Evolutionary conservation across 192 early-diverging fungal species (phyloP), one percentile per base, ranked within the genome.

Genomic region (Coemansia furcata): DNA sequence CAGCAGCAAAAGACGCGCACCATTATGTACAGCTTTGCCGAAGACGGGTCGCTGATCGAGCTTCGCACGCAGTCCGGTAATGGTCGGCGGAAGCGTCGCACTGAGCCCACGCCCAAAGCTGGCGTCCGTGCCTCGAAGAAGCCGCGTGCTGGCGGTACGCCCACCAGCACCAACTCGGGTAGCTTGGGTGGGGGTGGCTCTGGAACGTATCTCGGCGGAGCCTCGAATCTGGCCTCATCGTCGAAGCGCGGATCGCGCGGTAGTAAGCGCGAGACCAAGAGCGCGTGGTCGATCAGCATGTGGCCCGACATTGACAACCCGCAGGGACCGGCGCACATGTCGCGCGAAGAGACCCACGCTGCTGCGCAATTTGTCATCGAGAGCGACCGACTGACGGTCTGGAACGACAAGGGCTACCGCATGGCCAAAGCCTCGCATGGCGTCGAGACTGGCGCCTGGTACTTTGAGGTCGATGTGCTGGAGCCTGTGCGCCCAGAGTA

Each of bases 391-490:
- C 61, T 82, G 60, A 85, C 85, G 15, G 85, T 90, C 19, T 86
- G 79, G 67, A 90, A 88, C 50, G 89, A 89, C 49, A 88, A 88
- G 61, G 90, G 89, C 3, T 93, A 93, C 68, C 81, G 90, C 3
- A 86, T 90, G 87, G 86, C 88, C 49, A 93, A 93, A 72, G 86
- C 90, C 12, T 86, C 86, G 4, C 90, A 91, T 61, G 91, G 91
- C 5, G 87, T 90, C 7, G 88, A 87, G 71, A 82, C 86, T 39
- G 90, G 90, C 8, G 81, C 85, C 7, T 93, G 90, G 90, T 91
- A 90, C 73, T 93, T 83, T 72, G 91, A 93, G 71, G 84, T 82
- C n/a, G 72, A 71, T 19, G 71, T 93, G 9, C 77, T 84, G 36
- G 67, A 78, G 29, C 72, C 72, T 0, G 66, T 80, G 30, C 70